Base-by-base conservation (phyloP, 2,329 filamentous ascomycete genomes). In the Ceratocystiopsis sp. region DNA sequence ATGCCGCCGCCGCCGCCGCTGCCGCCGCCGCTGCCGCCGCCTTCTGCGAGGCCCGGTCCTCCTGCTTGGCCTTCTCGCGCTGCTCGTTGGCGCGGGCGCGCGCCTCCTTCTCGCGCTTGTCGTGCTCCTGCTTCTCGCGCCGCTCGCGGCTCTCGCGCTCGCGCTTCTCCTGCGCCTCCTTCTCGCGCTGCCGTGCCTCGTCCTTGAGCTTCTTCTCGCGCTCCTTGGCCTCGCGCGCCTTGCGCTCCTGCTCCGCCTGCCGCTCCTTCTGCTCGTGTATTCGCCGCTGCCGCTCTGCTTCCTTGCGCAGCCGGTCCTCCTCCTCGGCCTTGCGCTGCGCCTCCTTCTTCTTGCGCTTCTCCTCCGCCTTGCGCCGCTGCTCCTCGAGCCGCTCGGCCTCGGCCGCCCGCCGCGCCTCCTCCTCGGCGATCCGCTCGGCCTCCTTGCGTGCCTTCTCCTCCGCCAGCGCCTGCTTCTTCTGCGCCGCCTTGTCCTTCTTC, bases 291-390 rank as follows among this genome's bases (percentile, higher is more conserved):
- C 81, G 83, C 54, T 96, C 89, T 4, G 80, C 80, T 57, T 96
- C 89, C 59, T 86, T 94, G 44, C 78, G 75, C 45, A 79, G 66
- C 42, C 80, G 79, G 53, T 94, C 87, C 54, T 95, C 89, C 55
- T 96, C 91, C 50, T 85, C 84, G 25, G 83, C 82, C 59, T 84
- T 93, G 59, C 80, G 85, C 60, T 93, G 84, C 4, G 84, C 82
- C 56, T 98, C 91, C 54, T 80, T 84, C 64, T 93, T 93, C 65
- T 78, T 85, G 39, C 84, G 77, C 60, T 87, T 89, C 62, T 96
- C 89, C 56, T 98, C 91, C 37, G 80, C 79, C 62, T 79, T 91
- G 51, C 71, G 71, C 52, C 77, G 78, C 55, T 84, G 79, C 61
- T 96, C 86, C 55, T 93, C 84, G 17, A 74, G 67, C 53, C 79